Base-by-base conservation (phyloP, 306 rosid species). In the Castanea sativa region DNA sequence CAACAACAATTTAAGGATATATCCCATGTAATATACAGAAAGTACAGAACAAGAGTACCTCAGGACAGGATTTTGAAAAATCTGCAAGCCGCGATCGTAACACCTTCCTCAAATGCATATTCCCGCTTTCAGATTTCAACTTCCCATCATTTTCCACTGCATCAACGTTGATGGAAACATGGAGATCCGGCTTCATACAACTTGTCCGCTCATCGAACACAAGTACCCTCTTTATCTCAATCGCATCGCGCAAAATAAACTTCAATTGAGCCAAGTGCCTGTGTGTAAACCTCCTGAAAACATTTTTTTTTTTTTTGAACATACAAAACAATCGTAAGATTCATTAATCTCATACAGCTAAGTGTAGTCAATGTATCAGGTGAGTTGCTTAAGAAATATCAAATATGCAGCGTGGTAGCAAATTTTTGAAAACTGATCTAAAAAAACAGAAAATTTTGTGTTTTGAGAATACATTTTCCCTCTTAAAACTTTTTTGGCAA, bases 101-200 rank as follows among this genome's bases (percentile, higher is more conserved):
- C 23, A 91, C 61, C 84, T 76, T 84, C 84, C 90, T 86, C 63
- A 91, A 35, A 5, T 79, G 49, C 90, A 71, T 29, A 73, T 43
- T 80, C 49, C 78, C 79, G 20, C 79, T 59, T 78, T 80, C 86
- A 55, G 83, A 69, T 63, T 45, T 63, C 38, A 21, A 29, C 73
- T 78, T 81, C 2, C 69, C 78, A 67, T 85, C 86, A 69, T 72
- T 65, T 60, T 82, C 91, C 5, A 83, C 23, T 2, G 87, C 85
- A 30, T 75, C 76, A 13, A 53, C 58, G 35, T 90, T 80, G 73
- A 94, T 43, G 21, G 85, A 23, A 73, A 94, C 80, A 70, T 81
- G 94, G 55, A 94, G 91, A 73, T 94, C 97, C 1, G 92, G 94
- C 83, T 85, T 88, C 93, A 90, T 86, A 83, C 93, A 87, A 57